These are phyloP conservation scores for Malbranchea zuffiana DNA, from an alignment of 2,329 filamentous ascomycete species.

Conservation along the genomic window DNA sequence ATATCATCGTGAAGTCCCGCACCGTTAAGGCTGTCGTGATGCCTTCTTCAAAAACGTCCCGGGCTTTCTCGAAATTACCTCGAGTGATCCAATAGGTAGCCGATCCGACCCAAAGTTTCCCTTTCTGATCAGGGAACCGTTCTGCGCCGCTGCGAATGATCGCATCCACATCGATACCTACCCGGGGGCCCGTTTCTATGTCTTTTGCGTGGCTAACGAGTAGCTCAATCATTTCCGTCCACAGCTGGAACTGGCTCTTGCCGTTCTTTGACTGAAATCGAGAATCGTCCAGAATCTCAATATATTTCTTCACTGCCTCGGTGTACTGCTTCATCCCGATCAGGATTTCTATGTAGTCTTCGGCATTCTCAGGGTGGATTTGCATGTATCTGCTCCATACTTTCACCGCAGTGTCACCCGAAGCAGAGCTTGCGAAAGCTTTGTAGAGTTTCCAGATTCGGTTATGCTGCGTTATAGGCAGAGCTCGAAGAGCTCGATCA, in stretches of 20 bases:
- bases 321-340: constrained; percentile 73
- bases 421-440: constrained; percentile 81
- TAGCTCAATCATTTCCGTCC: constrained; percentile 94
- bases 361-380: constrained; percentile 85
- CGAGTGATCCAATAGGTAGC: constrained; percentile 94
- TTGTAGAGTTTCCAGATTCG: constrained; percentile 89
- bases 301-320: constrained; percentile 83
- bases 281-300: constrained; percentile 80
- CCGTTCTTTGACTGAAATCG: constrained; percentile 85
- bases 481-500: constrained; percentile 78
- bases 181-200: constrained; percentile 67
- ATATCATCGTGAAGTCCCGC: constrained; percentile 89
- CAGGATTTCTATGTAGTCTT: constrained; percentile 88
- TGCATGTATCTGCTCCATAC: constrained; percentile 97
- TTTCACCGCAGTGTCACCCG: constrained; percentile 79
- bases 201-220: constrained; percentile 83
- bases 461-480: constrained; percentile 91
- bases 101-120: constrained; percentile 87
- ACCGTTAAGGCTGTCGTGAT: constrained; percentile 98
- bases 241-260: constrained; percentile 91
- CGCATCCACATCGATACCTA: constrained; percentile 77
- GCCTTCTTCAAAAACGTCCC: constrained; percentile 91
- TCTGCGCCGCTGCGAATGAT: constrained; percentile 88
- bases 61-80: constrained; percentile 81
- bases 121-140: constrained; percentile 84